phyloP scores from a whole-genome alignment of 371 early-diverging fungal genomes.

The Mortierella sp. region DNA sequence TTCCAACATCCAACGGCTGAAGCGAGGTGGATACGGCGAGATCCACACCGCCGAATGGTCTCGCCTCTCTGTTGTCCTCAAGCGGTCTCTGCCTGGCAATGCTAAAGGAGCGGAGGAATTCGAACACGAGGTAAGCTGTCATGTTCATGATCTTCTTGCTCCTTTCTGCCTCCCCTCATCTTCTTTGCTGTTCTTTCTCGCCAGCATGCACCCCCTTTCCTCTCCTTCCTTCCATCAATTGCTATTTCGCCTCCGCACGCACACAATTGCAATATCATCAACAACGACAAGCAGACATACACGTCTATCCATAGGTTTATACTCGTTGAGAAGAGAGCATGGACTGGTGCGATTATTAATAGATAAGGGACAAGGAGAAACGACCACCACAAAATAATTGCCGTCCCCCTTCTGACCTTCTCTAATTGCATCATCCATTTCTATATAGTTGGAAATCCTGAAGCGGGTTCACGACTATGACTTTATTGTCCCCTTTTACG shows the following conservation, averaged over 20 bases:
- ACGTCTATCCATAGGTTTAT: not conserved
- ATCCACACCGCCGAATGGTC: constrained; percentile 57
- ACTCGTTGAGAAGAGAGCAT: not conserved
- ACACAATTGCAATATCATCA: not conserved
- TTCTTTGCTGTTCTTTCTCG: not conserved
- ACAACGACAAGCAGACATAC: too few relatives aligned
- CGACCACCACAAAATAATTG: not conserved
- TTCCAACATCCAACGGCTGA: constrained; percentile 40
- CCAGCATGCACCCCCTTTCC: not conserved
- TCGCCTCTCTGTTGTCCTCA: constrained; percentile 50
- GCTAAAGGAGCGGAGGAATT: constrained; percentile 45
- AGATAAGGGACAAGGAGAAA: not conserved
- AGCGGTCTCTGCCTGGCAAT: constrained; percentile 39
- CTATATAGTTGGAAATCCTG: constrained; percentile 45
- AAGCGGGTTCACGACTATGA: constrained; percentile 57
- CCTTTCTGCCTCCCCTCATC: not conserved
- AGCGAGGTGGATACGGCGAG: constrained; percentile 53
- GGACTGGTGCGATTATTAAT: constrained; percentile 3
- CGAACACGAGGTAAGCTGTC: constrained; percentile 48
- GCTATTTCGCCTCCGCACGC: not conserved
- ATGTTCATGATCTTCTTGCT: not conserved
- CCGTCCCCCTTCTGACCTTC: not conserved
- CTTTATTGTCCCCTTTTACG: constrained; percentile 54
- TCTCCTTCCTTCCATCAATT: not conserved
- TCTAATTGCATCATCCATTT: constrained; percentile 7